Conservation (phyloP, 2,329 filamentous ascomycete genomes). For the Exserohilum rostratum region DNA sequence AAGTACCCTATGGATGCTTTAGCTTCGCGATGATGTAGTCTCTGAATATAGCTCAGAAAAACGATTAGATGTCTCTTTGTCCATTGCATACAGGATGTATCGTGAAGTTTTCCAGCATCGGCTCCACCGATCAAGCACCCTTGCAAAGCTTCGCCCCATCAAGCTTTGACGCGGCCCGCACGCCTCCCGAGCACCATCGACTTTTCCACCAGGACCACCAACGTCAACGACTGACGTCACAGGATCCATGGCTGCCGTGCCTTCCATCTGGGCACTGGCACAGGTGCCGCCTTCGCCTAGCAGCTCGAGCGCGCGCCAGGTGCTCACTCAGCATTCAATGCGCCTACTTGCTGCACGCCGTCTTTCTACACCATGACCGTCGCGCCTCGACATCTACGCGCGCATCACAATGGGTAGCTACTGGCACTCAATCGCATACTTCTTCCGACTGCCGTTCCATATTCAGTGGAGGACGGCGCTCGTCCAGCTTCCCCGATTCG, state of each 20-base stretch:
- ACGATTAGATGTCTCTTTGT: not conserved
- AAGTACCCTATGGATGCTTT: not conserved
- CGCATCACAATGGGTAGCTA: slow-evolving; percentile 38
- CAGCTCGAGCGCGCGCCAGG: not conserved
- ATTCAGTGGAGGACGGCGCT: slow-evolving; percentile 47
- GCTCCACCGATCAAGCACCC: not conserved
- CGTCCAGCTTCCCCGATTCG: slow-evolving; percentile 47
- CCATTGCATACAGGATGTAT: too few relatives aligned
- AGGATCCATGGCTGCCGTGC: slow-evolving; percentile 8
- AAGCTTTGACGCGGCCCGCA: slow-evolving; percentile 9
- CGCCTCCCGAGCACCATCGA: slow-evolving; percentile 1
- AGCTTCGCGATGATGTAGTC: not conserved
- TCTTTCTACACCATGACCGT: slow-evolving; percentile 7
- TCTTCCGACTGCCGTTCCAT: slow-evolving; percentile 42
- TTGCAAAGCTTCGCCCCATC: slow-evolving; percentile 6
- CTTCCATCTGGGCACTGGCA: slow-evolving; percentile 9
- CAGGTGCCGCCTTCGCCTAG: slow-evolving; percentile 8
- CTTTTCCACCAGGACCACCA: not conserved
- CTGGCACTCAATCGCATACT: slow-evolving; percentile 41
- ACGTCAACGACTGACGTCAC: slow-evolving; percentile 13
- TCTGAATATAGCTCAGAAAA: not conserved
- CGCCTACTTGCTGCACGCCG: not conserved
- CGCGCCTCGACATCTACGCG: not conserved
- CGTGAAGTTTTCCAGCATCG: not conserved
- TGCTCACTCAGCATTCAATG: slow-evolving; percentile 11